Conservation (phyloP, 208 protist species). For the Trypanosoma brucei region DNA sequence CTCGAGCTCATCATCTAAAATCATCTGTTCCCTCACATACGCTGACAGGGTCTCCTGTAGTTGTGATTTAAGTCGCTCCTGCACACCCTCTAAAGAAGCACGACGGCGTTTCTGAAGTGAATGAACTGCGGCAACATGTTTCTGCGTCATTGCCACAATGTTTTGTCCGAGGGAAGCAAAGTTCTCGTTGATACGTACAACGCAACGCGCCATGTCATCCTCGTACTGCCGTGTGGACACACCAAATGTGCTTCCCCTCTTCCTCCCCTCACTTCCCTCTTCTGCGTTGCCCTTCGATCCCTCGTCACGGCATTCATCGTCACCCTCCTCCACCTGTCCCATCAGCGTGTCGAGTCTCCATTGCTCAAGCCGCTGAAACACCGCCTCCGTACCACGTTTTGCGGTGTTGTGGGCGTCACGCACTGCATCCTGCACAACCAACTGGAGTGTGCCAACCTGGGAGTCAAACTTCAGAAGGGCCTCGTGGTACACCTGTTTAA, state of each 20-base stretch:
- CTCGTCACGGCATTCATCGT: constrained; percentile 19
- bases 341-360: constrained; percentile 42
- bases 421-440: constrained; percentile 49
- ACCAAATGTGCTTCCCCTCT: background rate
- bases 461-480: constrained; percentile 69
- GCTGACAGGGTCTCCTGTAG: constrained; percentile 10
- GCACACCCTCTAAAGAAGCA: constrained; percentile 7
- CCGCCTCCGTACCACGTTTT: constrained; percentile 27
- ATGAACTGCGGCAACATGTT: constrained; percentile 3
- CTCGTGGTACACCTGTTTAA: constrained; percentile 73
- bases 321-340: constrained; percentile 20
- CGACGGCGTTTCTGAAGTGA: constrained; percentile 18
- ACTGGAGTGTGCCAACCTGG: constrained; percentile 51
- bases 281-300: constrained; percentile 16
- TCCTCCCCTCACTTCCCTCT: background rate
- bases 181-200: constrained; percentile 19
- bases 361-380: constrained; percentile 33
- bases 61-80: constrained; percentile 2
- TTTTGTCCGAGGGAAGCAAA: constrained; percentile 9
- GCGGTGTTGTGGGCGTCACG: constrained; percentile 30
- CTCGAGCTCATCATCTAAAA: constrained; percentile 14
- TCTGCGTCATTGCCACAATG: constrained; percentile 4
- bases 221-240: constrained; percentile 1
- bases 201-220: constrained; percentile 8
- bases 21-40: constrained; percentile 12